These are phyloP conservation scores for Cucurbita maxima DNA, from an alignment of 306 rosid genomes.

Conservation along the genomic window DNA sequence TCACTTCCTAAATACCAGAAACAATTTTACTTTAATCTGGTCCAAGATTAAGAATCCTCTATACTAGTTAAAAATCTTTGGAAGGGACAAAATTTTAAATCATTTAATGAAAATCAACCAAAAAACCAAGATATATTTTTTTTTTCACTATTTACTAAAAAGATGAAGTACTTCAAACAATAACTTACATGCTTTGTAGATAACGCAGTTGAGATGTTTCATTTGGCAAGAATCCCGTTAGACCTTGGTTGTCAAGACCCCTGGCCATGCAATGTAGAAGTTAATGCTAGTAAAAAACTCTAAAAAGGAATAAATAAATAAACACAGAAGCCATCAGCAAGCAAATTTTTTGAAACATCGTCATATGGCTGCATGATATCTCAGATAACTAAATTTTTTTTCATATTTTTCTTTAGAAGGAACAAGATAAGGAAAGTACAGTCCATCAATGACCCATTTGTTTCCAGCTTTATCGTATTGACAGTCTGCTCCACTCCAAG, in stretches of 20 bases:
- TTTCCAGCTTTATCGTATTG: slow-evolving; percentile 39
- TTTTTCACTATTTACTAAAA: neutral
- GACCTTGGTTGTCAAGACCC: slow-evolving; percentile 86
- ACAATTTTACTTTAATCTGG: neutral
- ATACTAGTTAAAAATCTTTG: neutral
- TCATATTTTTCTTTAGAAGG: neutral
- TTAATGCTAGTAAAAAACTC: slow-evolving; percentile 12
- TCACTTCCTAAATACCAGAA: neutral
- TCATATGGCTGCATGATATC: neutral
- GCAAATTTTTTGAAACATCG: neutral
- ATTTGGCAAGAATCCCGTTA: slow-evolving; percentile 62
- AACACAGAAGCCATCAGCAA: neutral
- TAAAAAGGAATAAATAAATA: neutral
- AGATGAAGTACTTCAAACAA: slow-evolving; percentile 3
- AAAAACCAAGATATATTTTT: neutral
- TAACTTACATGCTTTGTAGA: slow-evolving; percentile 69
- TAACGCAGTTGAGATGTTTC: slow-evolving; percentile 61
- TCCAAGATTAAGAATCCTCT: neutral
- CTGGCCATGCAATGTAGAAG: slow-evolving; percentile 39
- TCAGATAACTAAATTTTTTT: neutral
- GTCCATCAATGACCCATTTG: slow-evolving; percentile 89
- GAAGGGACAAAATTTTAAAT: neutral
- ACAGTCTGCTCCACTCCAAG: slow-evolving; percentile 91
- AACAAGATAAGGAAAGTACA: slow-evolving; percentile 39
- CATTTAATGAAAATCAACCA: neutral